phyloP scores from a whole-genome alignment of 148 eudicot species.

The Rhododendron williamsianum region DNA sequence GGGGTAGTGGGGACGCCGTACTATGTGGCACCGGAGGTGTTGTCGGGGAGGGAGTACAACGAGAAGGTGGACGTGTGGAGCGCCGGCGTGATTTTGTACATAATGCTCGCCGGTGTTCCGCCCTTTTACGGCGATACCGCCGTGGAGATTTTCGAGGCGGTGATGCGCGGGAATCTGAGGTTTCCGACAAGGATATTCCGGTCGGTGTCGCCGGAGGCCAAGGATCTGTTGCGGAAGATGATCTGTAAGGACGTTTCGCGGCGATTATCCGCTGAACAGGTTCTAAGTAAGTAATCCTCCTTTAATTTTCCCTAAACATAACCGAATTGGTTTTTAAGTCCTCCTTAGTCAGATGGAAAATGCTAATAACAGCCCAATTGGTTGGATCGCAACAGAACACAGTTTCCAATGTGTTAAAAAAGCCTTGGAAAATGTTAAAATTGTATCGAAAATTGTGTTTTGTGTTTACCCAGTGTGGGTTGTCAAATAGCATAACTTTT shows the following conservation, averaged over 20 bases:
- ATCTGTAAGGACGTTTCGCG: slow-evolving; percentile 68
- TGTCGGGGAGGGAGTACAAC: slow-evolving; percentile 61
- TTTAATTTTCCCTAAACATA: not conserved
- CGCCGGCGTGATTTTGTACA: slow-evolving; percentile 77
- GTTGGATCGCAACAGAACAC: too few relatives aligned
- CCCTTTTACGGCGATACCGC: slow-evolving; percentile 73
- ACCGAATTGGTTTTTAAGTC: not conserved
- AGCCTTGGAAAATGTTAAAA: too few relatives aligned
- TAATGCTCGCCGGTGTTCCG: slow-evolving; percentile 79
- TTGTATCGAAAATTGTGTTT: too few relatives aligned
- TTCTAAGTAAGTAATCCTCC: slow-evolving; percentile 50
- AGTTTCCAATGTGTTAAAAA: too few relatives aligned
- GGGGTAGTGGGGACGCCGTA: slow-evolving; percentile 93
- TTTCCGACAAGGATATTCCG: slow-evolving; percentile 70
- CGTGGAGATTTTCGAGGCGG: slow-evolving; percentile 68
- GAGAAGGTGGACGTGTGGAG: slow-evolving; percentile 96
- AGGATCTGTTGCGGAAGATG: slow-evolving; percentile 88
- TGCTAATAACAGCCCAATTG: too few relatives aligned
- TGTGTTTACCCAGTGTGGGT: too few relatives aligned
- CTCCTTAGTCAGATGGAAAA: too few relatives aligned
- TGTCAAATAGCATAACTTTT: too few relatives aligned
- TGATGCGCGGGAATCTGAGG: slow-evolving; percentile 62
- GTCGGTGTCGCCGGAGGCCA: slow-evolving; percentile 62
- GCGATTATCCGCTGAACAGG: slow-evolving; percentile 78
- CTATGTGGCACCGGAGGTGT: slow-evolving; percentile 88